Base-by-base conservation (phyloP, 2,329 filamentous ascomycete species). In the Madurella fahalii region DNA sequence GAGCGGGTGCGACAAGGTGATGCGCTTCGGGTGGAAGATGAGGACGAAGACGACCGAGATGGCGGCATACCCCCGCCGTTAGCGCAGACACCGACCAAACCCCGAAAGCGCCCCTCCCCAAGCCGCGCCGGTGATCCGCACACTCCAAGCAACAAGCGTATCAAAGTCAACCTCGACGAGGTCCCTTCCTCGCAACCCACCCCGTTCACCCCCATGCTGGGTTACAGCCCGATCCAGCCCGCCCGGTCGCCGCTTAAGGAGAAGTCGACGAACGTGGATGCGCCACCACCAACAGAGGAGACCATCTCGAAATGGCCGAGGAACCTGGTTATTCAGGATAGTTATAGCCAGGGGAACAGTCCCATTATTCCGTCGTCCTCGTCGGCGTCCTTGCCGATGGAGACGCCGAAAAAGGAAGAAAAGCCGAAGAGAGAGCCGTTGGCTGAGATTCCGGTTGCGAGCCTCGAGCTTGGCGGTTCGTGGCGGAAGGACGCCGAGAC, bases 141-240 rank as follows among this genome's bases (percentile, higher is more conserved):
- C 54, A 79, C 76, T 5, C 76, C 75, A 0, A 64, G 64, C 16
- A 45, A 59, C 52, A 63, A 65, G 50, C 62, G 60, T 40, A 63
- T 61, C 37, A 68, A 67, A 37, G 61, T 68, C 2, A 72, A 77
- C 54, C 71, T 77, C 16, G 62, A 69, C 2, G 74, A 77, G 57
- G 72, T 78, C 7, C 75, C 75, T 1, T 76, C 75, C 0, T 78
- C 77, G 0, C 70, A 73, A 57, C 70, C 71, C 2, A 74, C 74
- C 7, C 74, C 74, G 0, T 70, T 71, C 16, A 73, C 73, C 2
- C 67, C 73, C 0, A 69, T 74, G 64, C 57, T 77, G 5, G 67
- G 73, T 8, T 75, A 76, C 54, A 72, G 69, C 37, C 66, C 69
- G 56, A 66, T 57, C 4, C 34, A 49, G 18, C 42, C 58, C 12